These are phyloP conservation scores for Beta macrorhiza DNA, from an alignment of 179 eudicot species.

Conservation along the genomic window DNA sequence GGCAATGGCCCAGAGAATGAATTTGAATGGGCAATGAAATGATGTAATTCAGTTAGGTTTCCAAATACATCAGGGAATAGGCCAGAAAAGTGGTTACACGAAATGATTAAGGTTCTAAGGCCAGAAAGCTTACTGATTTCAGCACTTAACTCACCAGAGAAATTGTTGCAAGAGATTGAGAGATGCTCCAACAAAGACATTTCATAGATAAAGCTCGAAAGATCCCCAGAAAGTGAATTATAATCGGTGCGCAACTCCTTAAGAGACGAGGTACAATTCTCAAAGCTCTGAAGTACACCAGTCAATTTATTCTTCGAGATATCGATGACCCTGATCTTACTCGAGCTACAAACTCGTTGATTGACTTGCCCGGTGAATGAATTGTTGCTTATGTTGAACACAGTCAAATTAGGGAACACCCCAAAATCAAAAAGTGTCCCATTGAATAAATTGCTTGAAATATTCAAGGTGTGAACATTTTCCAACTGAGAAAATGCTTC, in stretches of 20 bases:
- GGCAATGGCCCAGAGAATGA: constrained; percentile 66
- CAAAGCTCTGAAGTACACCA: constrained; percentile 58
- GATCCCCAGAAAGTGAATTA: constrained; percentile 59
- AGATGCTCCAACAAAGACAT: constrained; percentile 61
- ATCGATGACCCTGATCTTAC: constrained; percentile 57
- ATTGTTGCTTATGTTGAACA: constrained; percentile 71
- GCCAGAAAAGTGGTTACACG: constrained; percentile 60
- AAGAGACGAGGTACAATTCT: constrained; percentile 56
- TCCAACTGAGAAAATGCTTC: constrained; percentile 44
- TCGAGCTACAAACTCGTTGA: constrained; percentile 51
- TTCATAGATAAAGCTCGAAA: constrained; percentile 59
- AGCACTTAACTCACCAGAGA: constrained; percentile 61
- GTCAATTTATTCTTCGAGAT: constrained; percentile 60
- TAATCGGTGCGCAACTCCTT: constrained; percentile 50
- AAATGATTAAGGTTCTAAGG: constrained; percentile 48
- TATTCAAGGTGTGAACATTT: constrained; percentile 43
- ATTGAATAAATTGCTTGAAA: constrained; percentile 64
- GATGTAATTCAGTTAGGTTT: constrained; percentile 51
- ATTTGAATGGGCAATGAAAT: constrained; percentile 62
- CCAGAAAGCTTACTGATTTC: constrained; percentile 71
- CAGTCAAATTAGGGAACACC: constrained; percentile 52
- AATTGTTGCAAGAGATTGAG: constrained; percentile 55
- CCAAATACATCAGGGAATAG: constrained; percentile 68
- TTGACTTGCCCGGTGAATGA: constrained; percentile 52
- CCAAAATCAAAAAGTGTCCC: constrained; percentile 52